Conservation (phyloP, 108 stramenopile species). For the Craspedostauros australis region DNA sequence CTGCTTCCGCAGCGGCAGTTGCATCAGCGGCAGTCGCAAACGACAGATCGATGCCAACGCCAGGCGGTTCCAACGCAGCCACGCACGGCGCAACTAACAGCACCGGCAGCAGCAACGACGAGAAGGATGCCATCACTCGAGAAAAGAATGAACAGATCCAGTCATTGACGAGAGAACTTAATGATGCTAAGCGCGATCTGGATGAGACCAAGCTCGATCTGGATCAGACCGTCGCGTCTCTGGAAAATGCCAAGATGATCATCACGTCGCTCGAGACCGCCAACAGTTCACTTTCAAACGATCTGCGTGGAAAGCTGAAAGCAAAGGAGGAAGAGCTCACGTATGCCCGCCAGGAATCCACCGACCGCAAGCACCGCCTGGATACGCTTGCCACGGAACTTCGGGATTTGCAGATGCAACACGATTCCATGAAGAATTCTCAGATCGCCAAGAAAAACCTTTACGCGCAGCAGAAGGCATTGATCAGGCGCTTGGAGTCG, state of each 20-base stretch:
- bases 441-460: constrained; percentile 7
- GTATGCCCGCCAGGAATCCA: constrained; percentile 17
- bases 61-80: neutral
- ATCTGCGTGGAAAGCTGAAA: constrained; percentile 40
- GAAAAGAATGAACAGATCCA: neutral
- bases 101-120: neutral
- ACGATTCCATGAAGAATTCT: constrained; percentile 11
- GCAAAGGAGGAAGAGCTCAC: constrained; percentile 38
- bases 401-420: constrained; percentile 33
- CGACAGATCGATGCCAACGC: neutral
- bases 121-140: neutral
- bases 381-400: constrained; percentile 46
- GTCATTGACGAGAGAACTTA: constrained; percentile 3
- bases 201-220: constrained; percentile 15
- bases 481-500: constrained; percentile 24
- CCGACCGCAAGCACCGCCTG: constrained; percentile 24
- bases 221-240: constrained; percentile 26
- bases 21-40: no score
- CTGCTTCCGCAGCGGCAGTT: no score
- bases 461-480: constrained; percentile 17
- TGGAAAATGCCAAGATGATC: constrained; percentile 57
- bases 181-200: constrained; percentile 9
- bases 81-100: neutral
- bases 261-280: constrained; percentile 54
- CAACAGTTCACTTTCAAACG: constrained; percentile 35